These are phyloP conservation scores for Phytopythium chamaehyphon DNA, from an alignment of 352 stramenopile species.

Conservation along the genomic window DNA sequence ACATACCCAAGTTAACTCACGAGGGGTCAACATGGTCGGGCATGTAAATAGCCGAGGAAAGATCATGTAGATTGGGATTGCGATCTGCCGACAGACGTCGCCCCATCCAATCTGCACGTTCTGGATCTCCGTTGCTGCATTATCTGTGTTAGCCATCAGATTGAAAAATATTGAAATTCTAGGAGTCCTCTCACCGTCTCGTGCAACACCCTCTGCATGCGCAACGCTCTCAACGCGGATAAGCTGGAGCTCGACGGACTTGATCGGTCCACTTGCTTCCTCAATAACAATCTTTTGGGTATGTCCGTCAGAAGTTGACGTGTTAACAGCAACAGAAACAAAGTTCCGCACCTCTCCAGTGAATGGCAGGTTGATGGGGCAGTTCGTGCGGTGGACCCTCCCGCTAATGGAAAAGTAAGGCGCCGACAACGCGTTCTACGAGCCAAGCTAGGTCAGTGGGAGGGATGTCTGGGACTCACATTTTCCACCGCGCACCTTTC, in stretches of 20 bases:
- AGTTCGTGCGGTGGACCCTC: constrained; percentile 85
- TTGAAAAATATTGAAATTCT: no score
- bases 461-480: background rate
- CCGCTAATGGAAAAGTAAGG: constrained; percentile 81
- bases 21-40: constrained; percentile 82
- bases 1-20: constrained; percentile 17
- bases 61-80: constrained; percentile 94
- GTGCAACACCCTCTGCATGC: constrained; percentile 66
- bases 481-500: constrained; percentile 12
- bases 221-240: constrained; percentile 88
- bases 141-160: no score
- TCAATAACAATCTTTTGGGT: constrained; percentile 66
- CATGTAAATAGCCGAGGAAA: constrained; percentile 92
- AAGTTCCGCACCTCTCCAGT: constrained; percentile 67
- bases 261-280: constrained; percentile 68
- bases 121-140: constrained; percentile 90
- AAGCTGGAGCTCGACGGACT: constrained; percentile 88
- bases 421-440: constrained; percentile 44
- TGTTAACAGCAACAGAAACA: background rate
- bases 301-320: constrained; percentile 1
- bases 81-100: constrained; percentile 84
- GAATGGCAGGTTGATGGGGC: constrained; percentile 86
- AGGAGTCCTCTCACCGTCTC: constrained; percentile 50
- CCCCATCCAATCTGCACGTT: constrained; percentile 93
- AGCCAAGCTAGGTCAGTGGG: background rate